A percentile compares a stretch with the other conserved stretches of the same genome.
Conservation (phyloP, 2,329 filamentous ascomycete genomes). For the Neonectria magnoliae region DNA sequence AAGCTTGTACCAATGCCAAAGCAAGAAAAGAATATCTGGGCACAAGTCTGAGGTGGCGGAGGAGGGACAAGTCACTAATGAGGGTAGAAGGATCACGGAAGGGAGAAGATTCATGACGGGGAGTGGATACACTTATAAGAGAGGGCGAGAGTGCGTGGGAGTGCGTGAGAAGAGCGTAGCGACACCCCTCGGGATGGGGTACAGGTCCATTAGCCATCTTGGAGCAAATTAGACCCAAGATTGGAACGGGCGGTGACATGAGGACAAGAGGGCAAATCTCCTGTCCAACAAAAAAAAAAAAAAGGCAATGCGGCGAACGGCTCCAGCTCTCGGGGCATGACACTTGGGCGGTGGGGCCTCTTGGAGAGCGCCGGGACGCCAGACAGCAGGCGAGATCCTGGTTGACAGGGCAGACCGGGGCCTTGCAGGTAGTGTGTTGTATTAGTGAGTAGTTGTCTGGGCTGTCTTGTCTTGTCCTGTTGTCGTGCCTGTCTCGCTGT, state of each 20-base stretch:
- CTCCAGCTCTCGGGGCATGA: constrained; percentile 43
- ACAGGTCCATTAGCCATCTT: constrained; percentile 41
- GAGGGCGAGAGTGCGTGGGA: constrained; percentile 27
- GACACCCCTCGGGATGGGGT: constrained; percentile 42
- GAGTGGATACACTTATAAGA: constrained; percentile 50
- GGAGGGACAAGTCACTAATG: constrained; percentile 36
- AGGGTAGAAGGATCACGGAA: constrained; percentile 42
- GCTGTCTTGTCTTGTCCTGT: constrained; percentile 17
- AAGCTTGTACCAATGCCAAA: constrained; percentile 1
- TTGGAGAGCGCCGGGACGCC: constrained; percentile 35
- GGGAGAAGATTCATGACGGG: constrained; percentile 43
- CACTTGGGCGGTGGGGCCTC: constrained; percentile 41
- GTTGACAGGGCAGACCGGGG: constrained; percentile 44
- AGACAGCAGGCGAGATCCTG: constrained; percentile 36
- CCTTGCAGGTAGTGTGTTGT: constrained; percentile 15
- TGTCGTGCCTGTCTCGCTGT: background rate
- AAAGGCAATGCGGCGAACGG: constrained; percentile 43
- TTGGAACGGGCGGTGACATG: constrained; percentile 50
- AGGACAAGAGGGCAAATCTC: constrained; percentile 43
- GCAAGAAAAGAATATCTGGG: constrained; percentile 12
- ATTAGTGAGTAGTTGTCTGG: background rate
- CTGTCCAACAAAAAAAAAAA: constrained; percentile 40
- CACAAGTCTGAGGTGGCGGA: constrained; percentile 25
- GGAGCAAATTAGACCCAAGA: constrained; percentile 44
- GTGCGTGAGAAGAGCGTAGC: constrained; percentile 21